Conservation (phyloP, 345 rosid species). For the Eucalyptus cloeziana region DNA sequence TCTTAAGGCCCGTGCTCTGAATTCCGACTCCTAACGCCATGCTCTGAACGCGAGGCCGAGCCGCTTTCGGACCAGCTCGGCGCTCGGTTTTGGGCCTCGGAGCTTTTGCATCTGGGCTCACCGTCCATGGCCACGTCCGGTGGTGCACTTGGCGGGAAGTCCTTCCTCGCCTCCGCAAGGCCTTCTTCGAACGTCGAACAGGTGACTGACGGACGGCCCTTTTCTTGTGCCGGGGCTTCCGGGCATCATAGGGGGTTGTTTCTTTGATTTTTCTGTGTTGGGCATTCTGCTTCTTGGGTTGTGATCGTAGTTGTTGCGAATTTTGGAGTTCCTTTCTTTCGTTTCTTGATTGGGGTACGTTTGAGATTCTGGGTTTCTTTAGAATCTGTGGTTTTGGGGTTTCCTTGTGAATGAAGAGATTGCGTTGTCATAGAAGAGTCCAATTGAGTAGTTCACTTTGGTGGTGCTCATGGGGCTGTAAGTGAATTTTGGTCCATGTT, state of each 20-base stretch:
- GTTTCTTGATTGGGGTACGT: background rate
- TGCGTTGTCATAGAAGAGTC: background rate
- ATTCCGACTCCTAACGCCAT: background rate
- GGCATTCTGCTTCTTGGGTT: background rate
- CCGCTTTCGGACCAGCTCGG: slow-evolving; percentile 19
- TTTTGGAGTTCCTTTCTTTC: background rate
- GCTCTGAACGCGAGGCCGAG: background rate
- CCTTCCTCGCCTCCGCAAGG: slow-evolving; percentile 65
- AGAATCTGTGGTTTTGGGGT: background rate
- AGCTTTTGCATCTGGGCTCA: slow-evolving; percentile 33
- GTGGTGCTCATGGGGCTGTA: background rate
- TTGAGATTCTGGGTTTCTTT: background rate
- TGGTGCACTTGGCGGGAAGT: slow-evolving; percentile 17
- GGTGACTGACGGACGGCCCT: slow-evolving; percentile 18
- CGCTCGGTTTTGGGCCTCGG: slow-evolving; percentile 13
- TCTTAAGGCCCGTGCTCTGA: background rate
- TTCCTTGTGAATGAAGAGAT: background rate
- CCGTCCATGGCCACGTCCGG: slow-evolving; percentile 18
- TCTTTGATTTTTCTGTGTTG: background rate
- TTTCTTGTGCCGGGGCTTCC: background rate
- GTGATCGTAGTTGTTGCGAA: background rate
- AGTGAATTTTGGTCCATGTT: background rate
- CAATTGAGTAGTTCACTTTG: background rate
- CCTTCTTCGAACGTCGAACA: slow-evolving; percentile 42
- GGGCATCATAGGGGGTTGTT: background rate